Percentiles rank a stretch among this genome's conserved stretches.
phyloP scores from a whole-genome alignment of 805 yeast genomes.

The Candida multigemmis region DNA sequence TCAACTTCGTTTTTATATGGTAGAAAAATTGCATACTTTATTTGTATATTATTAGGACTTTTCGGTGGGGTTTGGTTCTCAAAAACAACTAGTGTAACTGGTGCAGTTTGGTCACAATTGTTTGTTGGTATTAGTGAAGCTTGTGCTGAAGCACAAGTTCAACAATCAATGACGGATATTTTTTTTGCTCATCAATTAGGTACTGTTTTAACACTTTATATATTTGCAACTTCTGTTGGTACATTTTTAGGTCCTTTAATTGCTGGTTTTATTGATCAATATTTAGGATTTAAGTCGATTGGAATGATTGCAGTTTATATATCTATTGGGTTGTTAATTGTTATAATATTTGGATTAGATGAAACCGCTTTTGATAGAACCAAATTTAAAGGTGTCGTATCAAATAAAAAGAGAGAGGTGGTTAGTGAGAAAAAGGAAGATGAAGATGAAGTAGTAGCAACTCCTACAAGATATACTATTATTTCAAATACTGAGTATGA shows the following conservation, averaged over 20 bases:
- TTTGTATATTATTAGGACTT: constrained; percentile 30
- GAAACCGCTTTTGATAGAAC: constrained; percentile 42
- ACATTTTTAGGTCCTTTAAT: constrained; percentile 51
- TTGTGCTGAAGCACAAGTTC: constrained; percentile 37
- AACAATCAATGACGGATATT: constrained; percentile 26
- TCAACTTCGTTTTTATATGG: constrained; percentile 39
- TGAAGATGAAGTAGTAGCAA: constrained; percentile 2
- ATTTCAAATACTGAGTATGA: too few relatives aligned
- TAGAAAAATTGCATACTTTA: constrained; percentile 31
- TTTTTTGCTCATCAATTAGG: constrained; percentile 38
- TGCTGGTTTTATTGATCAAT: constrained; percentile 47
- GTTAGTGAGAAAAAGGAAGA: constrained; percentile 1
- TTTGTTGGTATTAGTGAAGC: constrained; percentile 31
- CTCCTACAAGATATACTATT: constrained; percentile 5
- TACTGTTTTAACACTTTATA: constrained; percentile 42
- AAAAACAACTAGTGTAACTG: constrained; percentile 24
- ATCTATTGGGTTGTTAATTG: constrained; percentile 31
- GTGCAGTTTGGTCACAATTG: constrained; percentile 41
- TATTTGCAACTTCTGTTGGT: constrained; percentile 43
- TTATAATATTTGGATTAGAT: constrained; percentile 40
- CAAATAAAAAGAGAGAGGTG: constrained; percentile 1
- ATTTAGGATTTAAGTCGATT: constrained; percentile 46
- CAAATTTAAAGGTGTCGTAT: constrained; percentile 8
- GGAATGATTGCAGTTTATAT: constrained; percentile 39
- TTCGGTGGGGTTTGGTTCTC: constrained; percentile 38